A percentile compares a stretch with the other conserved stretches of the same genome.
These are phyloP conservation scores for Guyanaporus albipodus DNA, from an alignment of 768 basidiomycete species.

Conservation along the genomic window DNA sequence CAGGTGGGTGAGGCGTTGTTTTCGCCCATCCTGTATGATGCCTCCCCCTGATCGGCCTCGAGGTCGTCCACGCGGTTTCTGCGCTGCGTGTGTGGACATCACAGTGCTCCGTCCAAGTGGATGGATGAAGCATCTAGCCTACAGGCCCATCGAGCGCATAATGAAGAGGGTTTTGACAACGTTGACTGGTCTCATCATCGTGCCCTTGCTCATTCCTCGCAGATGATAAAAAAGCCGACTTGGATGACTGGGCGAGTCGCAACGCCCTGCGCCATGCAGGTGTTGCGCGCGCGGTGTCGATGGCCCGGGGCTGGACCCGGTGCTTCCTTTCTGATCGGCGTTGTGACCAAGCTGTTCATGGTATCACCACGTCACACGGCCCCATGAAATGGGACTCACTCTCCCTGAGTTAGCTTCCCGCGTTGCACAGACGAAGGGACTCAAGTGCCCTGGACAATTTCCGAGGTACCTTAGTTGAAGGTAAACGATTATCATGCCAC, in stretches of 20 bases:
- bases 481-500: not conserved
- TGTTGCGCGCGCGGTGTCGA: not conserved
- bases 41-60: constrained; percentile 6
- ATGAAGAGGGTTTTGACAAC: not conserved
- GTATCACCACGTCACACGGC: too few relatives aligned
- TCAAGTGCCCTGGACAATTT: not conserved
- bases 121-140: not conserved
- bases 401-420: not conserved
- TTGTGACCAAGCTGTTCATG: not conserved
- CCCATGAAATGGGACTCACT: constrained; percentile 5
- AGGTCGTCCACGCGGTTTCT: constrained; percentile 13
- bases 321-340: constrained; percentile 10
- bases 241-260: too few relatives aligned
- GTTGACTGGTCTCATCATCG: not conserved
- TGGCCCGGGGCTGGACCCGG: not conserved
- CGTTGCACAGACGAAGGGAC: not conserved
- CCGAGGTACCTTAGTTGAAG: not conserved
- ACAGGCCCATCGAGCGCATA: too few relatives aligned
- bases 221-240: too few relatives aligned
- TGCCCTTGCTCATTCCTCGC: not conserved
- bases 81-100: not conserved
- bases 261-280: not conserved
- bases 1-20: constrained; percentile 2
- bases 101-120: not conserved
- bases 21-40: not conserved